These are phyloP conservation scores for Botrytis medusae DNA, from an alignment of 2,329 filamentous ascomycete genomes.

Conservation along the genomic window DNA sequence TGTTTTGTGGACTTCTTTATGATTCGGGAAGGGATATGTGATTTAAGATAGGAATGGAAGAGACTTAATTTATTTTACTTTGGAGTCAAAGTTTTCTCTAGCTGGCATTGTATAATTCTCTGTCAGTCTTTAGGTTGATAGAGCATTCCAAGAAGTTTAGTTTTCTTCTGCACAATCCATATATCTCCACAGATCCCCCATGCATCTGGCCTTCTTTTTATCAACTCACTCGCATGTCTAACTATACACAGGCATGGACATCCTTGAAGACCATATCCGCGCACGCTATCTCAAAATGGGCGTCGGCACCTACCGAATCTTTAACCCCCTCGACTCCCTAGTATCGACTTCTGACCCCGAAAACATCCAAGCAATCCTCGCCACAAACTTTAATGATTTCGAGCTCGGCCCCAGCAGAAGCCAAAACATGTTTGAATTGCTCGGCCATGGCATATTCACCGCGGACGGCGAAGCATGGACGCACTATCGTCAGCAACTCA, in stretches of 20 bases:
- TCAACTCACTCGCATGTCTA: slow-evolving; percentile 12
- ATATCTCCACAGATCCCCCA: neutral
- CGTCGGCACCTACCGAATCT: slow-evolving; percentile 25
- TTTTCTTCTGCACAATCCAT: neutral
- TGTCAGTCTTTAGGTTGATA: neutral
- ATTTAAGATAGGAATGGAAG: neutral
- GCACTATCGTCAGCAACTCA: slow-evolving; percentile 42
- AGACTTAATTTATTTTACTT: neutral
- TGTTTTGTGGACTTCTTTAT: neutral
- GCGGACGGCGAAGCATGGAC: slow-evolving; percentile 43
- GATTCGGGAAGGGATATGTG: rapidly evolving
- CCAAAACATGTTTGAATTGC: slow-evolving; percentile 35
- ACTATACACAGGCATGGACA: slow-evolving; percentile 27
- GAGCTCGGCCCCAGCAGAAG: slow-evolving; percentile 39
- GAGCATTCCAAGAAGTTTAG: neutral
- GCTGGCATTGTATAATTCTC: neutral
- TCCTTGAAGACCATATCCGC: slow-evolving; percentile 32
- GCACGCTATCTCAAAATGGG: slow-evolving; percentile 24
- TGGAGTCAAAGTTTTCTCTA: neutral
- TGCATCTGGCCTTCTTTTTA: neutral
- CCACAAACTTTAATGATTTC: slow-evolving; percentile 41
- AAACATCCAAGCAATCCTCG: slow-evolving; percentile 39
- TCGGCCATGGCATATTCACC: slow-evolving; percentile 45
- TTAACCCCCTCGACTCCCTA: slow-evolving; percentile 39
- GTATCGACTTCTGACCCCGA: slow-evolving; percentile 46